Evolutionary conservation across 257 asterid genomes (phyloP).

Genomic region (Solanum virginianum): DNA sequence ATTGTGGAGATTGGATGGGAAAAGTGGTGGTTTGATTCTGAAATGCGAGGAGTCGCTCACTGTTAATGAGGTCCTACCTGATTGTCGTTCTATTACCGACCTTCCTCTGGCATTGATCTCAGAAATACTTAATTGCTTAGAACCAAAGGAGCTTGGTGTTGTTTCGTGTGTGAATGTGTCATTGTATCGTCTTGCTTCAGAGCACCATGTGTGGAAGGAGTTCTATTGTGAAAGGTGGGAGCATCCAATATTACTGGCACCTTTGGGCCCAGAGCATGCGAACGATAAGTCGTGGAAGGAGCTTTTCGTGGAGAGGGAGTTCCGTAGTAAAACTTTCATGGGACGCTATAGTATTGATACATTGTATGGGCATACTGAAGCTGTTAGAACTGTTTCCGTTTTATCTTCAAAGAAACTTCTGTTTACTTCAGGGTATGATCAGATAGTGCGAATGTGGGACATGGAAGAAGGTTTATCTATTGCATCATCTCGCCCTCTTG

Average conservation of each 20-base stretch:
- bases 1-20: constrained; percentile 8
- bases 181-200: constrained; percentile 63
- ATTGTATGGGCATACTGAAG: constrained; percentile 81
- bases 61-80: constrained; percentile 19
- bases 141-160: constrained; percentile 82
- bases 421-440: constrained; percentile 93
- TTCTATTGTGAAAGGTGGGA: constrained; percentile 96
- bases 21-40: constrained; percentile 10
- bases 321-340: constrained; percentile 72
- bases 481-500: constrained; percentile 73
- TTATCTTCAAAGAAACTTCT: constrained; percentile 71
- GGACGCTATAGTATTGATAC: constrained; percentile 73
- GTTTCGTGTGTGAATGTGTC: constrained; percentile 70
- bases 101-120: constrained; percentile 73
- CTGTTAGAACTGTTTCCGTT: constrained; percentile 67
- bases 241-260: constrained; percentile 26
- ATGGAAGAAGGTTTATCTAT: constrained; percentile 80
- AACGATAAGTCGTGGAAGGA: constrained; percentile 86
- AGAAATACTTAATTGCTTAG: constrained; percentile 70
- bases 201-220: constrained; percentile 82
- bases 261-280: constrained; percentile 26
- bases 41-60: neutral
- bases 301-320: constrained; percentile 81
- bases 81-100: constrained; percentile 40
- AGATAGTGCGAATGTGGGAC: constrained; percentile 87